phyloP scores from a whole-genome alignment of 2,329 filamentous ascomycete genomes.

The Fonsecaea pugnacius region DNA sequence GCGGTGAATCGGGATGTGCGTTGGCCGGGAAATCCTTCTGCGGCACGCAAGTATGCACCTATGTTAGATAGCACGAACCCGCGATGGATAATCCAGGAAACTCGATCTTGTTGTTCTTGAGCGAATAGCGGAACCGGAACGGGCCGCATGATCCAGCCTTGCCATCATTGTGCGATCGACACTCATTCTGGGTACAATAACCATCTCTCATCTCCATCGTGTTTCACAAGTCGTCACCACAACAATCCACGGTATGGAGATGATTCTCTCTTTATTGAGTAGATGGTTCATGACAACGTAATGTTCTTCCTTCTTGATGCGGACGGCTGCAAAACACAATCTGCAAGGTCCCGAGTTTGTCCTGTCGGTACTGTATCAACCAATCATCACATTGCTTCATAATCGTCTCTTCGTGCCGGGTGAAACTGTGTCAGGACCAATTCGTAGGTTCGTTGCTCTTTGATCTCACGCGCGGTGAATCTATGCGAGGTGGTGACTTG shows the following conservation, averaged over 20 bases:
- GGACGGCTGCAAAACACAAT: not conserved
- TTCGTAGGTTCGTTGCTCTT: constrained; percentile 12
- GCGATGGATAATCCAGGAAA: no score
- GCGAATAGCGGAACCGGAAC: no score
- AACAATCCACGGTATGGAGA: not conserved
- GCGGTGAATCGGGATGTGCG: no score
- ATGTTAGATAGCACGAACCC: no score
- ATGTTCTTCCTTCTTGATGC: not conserved
- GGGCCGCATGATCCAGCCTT: no score
- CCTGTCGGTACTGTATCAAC: not conserved
- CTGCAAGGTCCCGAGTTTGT: not conserved
- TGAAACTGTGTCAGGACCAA: not conserved
- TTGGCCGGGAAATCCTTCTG: no score
- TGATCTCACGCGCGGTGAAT: constrained; percentile 29
- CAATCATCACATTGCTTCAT: not conserved
- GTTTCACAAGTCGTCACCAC: not conserved
- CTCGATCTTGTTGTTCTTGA: no score
- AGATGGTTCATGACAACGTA: not conserved
- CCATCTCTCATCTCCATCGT: no score
- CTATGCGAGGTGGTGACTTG: constrained; percentile 39
- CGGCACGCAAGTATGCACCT: no score
- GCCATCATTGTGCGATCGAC: no score
- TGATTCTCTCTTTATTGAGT: not conserved
- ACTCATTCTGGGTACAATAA: no score
- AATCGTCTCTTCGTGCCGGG: not conserved